Evolutionary conservation across 192 early-diverging fungal genomes (phyloP).

Genomic region (Hyaloraphidium curvatum): DNA sequence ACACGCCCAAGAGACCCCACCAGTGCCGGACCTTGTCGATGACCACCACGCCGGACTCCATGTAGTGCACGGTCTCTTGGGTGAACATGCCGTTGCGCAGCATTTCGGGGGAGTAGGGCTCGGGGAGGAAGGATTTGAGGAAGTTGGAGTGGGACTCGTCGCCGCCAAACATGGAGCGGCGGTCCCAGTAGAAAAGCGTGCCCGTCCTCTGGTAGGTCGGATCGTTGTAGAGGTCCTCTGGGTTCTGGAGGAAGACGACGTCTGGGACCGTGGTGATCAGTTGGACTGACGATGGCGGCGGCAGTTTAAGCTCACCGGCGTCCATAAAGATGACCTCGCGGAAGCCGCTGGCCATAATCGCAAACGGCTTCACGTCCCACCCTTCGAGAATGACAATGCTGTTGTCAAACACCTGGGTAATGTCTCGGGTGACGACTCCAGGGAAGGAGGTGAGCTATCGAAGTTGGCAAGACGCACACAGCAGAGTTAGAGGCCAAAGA

Average conservation of each 20-base stretch:
- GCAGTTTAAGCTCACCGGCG: too few species aligned
- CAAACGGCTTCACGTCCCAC: conserved; percentile 50
- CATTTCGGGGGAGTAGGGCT: too few species aligned
- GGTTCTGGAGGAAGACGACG: conserved; percentile 40
- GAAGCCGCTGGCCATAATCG: conserved; percentile 38
- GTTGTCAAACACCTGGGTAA: conserved; percentile 20
- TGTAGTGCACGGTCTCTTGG: too few species aligned
- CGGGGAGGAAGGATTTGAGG: too few species aligned
- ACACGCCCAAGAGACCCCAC: neutral
- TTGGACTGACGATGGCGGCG: too few species aligned
- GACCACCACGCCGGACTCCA: neutral
- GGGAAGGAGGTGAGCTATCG: too few species aligned
- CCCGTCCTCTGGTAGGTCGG: conserved; percentile 24
- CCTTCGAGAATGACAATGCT: conserved; percentile 18
- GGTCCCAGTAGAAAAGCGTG: conserved; percentile 40
- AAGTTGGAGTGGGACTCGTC: too few species aligned
- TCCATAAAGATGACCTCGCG: conserved; percentile 43
- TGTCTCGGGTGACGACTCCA: conserved; percentile 6
- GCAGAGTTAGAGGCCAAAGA: too few species aligned
- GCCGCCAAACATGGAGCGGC: too few species aligned
- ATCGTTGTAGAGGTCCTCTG: conserved; percentile 28
- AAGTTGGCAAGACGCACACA: too few species aligned
- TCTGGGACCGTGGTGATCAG: too few species aligned
- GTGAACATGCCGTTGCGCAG: too few species aligned
- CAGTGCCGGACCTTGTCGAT: neutral